Base-by-base conservation (phyloP, 805 yeast genomes). In the Zygoascus flipseniorum region DNA sequence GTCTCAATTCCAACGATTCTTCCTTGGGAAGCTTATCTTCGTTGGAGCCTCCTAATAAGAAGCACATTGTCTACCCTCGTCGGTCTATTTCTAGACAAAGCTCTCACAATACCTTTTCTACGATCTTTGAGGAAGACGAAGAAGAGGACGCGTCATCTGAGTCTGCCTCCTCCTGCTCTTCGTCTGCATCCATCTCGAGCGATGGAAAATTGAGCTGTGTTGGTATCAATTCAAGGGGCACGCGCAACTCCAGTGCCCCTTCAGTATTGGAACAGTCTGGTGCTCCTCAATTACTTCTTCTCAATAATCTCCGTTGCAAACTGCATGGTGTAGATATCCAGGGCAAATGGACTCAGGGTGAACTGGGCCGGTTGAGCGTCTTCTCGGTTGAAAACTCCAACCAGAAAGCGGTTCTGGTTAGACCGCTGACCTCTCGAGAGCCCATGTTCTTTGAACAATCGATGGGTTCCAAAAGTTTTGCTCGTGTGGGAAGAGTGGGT, bases 251-350 rank as follows among this genome's bases (percentile, higher is more conserved):
- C 10, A 23, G 45, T 18, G 16, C 35, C 14, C 23, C 44, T 10
- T 14, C 39, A 10, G 42, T n/a, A 32, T 13, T 14, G 10, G 42
- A n/a, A n/a, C 47, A 39, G 50, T n/a, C 28, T n/a, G 18, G 47
- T 31, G 41, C 8, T 19, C 45, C 58, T 16, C 53, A 52, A 23
- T 53, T 59, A 26, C 51, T 60, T 8, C 54, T 60, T 16, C 48
- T 59, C 47, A 60, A 60, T 47, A 58, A 60, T 31, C 54, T 59
- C 26, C 50, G 58, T 31, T 58, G 64, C 52, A 53, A 54, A 46
- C 46, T 57, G n/a, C 54, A 52, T 23, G 50, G 45, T 19, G 47
- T 32, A 23, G 58, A 48, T 19, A 48, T 51, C 8, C 42, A 44
- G 4, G 61, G 57, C n/a, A 37, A 48, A 48, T 56, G 59, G 62